phyloP scores from a whole-genome alignment of 805 yeast species.

The Kazachstania kunashirensis region DNA sequence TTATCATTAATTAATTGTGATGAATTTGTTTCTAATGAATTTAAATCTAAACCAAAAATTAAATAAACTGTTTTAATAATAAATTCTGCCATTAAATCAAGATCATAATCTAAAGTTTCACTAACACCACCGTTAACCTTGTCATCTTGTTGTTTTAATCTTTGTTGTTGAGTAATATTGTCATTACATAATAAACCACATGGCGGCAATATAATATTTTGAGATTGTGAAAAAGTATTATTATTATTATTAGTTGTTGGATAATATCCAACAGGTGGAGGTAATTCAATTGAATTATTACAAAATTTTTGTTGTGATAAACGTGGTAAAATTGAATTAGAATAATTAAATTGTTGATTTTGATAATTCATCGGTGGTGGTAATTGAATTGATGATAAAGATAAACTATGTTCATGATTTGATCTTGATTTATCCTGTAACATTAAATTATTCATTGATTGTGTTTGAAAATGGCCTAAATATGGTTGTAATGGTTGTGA shows the following conservation, averaged over 20 bases:
- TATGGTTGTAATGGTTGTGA: conserved; percentile 3
- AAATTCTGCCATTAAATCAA: conserved; percentile 70
- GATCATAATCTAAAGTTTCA: conserved; percentile 68
- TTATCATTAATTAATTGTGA: background rate
- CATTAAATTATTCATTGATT: background rate
- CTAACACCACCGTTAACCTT: conserved; percentile 60
- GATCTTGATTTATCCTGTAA: too few species aligned
- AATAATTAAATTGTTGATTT: too few species aligned
- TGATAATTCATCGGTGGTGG: too few species aligned
- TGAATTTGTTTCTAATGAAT: background rate
- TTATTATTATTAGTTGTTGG: background rate
- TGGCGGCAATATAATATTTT: conserved; percentile 12
- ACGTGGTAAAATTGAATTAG: background rate
- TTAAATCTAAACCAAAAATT: conserved; percentile 42
- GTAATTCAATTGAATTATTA: too few species aligned
- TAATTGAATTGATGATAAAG: too few species aligned
- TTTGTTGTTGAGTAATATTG: conserved; percentile 2
- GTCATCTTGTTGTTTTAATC: conserved; percentile 9
- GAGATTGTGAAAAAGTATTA: background rate
- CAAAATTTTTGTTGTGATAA: too few species aligned
- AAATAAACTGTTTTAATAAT: conserved; percentile 66
- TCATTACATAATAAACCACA: conserved; percentile 14
- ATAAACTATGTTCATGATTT: too few species aligned
- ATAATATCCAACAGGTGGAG: too few species aligned
- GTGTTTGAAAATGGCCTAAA: background rate